Conservation (phyloP, 2,329 filamentous ascomycete species). For the Lomentospora prolificans region DNA sequence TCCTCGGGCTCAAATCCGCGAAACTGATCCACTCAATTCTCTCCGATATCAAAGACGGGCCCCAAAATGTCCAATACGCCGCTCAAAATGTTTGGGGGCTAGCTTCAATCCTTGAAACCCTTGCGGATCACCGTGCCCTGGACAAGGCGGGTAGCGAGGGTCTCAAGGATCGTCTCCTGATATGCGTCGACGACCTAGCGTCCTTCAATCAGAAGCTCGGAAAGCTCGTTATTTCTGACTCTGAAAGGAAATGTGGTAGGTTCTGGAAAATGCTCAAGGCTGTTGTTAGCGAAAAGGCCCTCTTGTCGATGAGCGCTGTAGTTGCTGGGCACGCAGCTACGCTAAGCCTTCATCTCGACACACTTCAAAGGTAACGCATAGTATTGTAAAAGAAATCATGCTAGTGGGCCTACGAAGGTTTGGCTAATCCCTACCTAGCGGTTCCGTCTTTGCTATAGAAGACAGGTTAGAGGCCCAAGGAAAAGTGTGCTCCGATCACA, state of each 20-base stretch:
- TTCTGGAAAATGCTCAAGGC: slow-evolving; percentile 1
- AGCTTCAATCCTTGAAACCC: slow-evolving; percentile 9
- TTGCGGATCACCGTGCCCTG: background rate
- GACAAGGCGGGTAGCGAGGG: background rate
- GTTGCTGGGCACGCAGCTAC: background rate
- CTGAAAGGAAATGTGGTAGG: background rate
- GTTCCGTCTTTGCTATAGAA: no score
- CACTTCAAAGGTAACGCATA: background rate
- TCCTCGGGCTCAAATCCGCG: slow-evolving; percentile 9
- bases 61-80: slow-evolving; percentile 7
- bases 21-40: slow-evolving; percentile 10
- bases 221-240: background rate
- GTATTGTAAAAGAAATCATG: background rate
- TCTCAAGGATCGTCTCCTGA: background rate
- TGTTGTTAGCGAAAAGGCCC: background rate
- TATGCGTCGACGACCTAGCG: slow-evolving; percentile 8
- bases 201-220: slow-evolving; percentile 1
- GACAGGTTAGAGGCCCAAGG: no score
- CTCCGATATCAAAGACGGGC: slow-evolving; percentile 11
- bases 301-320: background rate
- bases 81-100: slow-evolving; percentile 6
- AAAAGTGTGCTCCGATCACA: no score
- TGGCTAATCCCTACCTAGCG: no score
- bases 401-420: no score
- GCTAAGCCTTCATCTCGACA: background rate